Base-by-base conservation (phyloP, 208 protist species). In the Acanthamoeba lenticulata region DNA sequence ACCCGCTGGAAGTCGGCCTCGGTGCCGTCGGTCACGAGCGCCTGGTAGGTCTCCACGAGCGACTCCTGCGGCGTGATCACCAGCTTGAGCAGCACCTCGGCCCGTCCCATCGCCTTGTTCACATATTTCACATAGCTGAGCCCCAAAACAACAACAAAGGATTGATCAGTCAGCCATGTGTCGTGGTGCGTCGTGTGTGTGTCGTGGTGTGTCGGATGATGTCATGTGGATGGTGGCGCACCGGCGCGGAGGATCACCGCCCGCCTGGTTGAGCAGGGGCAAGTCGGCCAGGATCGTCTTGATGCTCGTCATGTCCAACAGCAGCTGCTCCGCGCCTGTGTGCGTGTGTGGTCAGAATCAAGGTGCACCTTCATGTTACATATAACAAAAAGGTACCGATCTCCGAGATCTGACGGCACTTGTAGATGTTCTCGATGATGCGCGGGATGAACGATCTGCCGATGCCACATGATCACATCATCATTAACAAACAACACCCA, bases 1-100 rank as follows among this genome's bases (percentile, higher is more conserved):
- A 96, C 95, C 60, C 95, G 93, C 90, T 95, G 95, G 89, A 96
- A 94, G 40, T 96, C 94, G 3, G 24, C 55, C 9, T 95, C 79
- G 2, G 93, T 62, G 45, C 55, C 57, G 27, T 90, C 94, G 0
- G 72, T 67, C 21, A 96, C 90, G n/a, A 96, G 38, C 6, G 38
- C 55, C 17, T 93, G 79, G 52, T 92, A 96, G 0, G 95, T 96
- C 49, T 96, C 88, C 11, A 96, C 88, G 0, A 96, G 24, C 19
- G 52, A 44, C 6, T 94, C 29, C 40, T 72, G 69, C 21, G 85
- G 85, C n/a, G 52, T 86, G 36, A 77, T 81, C 72, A 96, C 52
- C 2, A 96, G 65, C 52, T 96, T 95, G 49, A 96, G 88, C 11
- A 96, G 32, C 13, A 88, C 52, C 52, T 96, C 93, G 19, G 93